These are phyloP conservation scores for Diaporthe ampelina DNA, from an alignment of 2,329 filamentous ascomycete genomes.

Conservation along the genomic window DNA sequence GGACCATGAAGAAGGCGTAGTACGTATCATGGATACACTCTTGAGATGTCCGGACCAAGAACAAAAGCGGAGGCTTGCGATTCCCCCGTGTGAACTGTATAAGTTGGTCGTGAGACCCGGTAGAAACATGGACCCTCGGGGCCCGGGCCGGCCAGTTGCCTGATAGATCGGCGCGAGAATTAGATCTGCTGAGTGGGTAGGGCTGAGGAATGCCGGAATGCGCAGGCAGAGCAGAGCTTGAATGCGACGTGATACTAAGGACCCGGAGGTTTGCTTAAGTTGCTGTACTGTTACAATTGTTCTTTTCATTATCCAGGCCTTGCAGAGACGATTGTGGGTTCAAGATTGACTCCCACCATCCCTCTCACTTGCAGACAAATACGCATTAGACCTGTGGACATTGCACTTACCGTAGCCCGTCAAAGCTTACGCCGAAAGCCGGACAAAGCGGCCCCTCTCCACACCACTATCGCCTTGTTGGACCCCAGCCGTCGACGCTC, in stretches of 20 bases:
- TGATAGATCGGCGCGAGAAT: constrained; percentile 1
- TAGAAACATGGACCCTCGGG: neutral
- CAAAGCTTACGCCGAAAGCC: constrained; percentile 23
- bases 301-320: neutral
- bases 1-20: neutral
- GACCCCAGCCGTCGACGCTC: neutral
- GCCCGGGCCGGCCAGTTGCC: neutral
- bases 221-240: neutral
- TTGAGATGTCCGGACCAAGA: no score
- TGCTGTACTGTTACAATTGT: neutral
- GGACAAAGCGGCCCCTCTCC: constrained; percentile 3
- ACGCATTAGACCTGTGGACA: neutral
- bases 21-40: neutral
- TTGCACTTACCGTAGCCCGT: neutral
- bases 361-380: neutral
- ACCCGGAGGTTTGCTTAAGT: neutral
- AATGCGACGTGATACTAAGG: neutral
- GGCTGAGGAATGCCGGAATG: neutral
- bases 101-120: neutral
- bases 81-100: neutral
- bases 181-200: neutral
- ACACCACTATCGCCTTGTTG: neutral
- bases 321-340: neutral
- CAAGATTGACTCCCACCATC: neutral
- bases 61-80: neutral